These are phyloP conservation scores for Cairneyella variabilis DNA, from an alignment of 495 filamentous ascomycete species.

Conservation along the genomic window DNA sequence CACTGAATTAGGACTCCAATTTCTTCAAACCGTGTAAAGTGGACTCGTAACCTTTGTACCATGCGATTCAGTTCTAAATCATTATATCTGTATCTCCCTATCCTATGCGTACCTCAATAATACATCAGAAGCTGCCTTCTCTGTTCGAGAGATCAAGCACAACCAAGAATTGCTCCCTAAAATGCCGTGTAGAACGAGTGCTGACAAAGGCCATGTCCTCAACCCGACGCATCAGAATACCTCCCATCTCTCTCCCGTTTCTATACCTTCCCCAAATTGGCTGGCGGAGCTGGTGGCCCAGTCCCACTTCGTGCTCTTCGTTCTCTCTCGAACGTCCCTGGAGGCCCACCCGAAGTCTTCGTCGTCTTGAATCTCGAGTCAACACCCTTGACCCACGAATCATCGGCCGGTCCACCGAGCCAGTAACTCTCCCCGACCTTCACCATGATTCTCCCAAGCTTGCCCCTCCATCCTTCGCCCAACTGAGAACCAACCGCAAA, in stretches of 20 bases:
- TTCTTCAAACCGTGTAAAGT: too few relatives aligned
- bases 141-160: background rate
- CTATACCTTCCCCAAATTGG: conserved; percentile 9
- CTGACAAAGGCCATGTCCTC: too few relatives aligned
- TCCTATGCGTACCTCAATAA: background rate
- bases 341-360: conserved; percentile 28
- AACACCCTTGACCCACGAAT: conserved; percentile 56
- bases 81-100: conserved; percentile 7
- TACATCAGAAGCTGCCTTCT: conserved; percentile 9
- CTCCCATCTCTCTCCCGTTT: background rate
- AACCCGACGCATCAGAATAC: background rate
- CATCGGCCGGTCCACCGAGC: conserved; percentile 54
- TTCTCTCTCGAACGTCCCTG: conserved; percentile 61
- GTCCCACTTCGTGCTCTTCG: conserved; percentile 65
- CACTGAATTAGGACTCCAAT: too few relatives aligned
- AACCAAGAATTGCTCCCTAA: too few relatives aligned
- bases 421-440: conserved; percentile 68
- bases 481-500: conserved; percentile 64
- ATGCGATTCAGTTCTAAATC: conserved; percentile 3
- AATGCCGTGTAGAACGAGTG: too few relatives aligned
- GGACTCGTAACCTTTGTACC: background rate
- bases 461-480: conserved; percentile 73
- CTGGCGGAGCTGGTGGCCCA: conserved; percentile 44
- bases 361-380: conserved; percentile 51
- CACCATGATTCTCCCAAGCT: conserved; percentile 70